These are phyloP conservation scores for Magnusiomyces magnusii DNA, from an alignment of 1,139 yeast species.

Conservation along the genomic window DNA sequence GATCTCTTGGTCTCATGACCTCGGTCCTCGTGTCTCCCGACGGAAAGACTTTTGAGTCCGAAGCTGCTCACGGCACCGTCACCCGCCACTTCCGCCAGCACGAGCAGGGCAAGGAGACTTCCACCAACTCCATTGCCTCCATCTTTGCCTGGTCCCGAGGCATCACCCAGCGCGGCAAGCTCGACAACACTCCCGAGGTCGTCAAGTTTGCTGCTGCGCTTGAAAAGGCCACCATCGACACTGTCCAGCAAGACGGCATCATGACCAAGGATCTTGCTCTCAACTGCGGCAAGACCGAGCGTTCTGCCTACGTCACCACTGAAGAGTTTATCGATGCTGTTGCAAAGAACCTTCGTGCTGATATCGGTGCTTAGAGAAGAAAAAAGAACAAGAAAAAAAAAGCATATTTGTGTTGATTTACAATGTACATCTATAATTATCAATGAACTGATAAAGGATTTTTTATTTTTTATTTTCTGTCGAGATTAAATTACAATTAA, in stretches of 20 bases:
- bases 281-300: slow-evolving; percentile 76
- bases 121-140: slow-evolving; percentile 98
- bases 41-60: slow-evolving; percentile 92
- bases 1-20: slow-evolving; percentile 94
- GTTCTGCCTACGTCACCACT: slow-evolving; percentile 75
- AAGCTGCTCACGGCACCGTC: slow-evolving; percentile 97
- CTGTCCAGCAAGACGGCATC: slow-evolving; percentile 75
- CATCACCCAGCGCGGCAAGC: slow-evolving; percentile 78
- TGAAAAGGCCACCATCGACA: slow-evolving; percentile 77
- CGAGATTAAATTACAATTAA: no score
- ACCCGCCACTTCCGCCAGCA: slow-evolving; percentile 94
- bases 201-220: slow-evolving; percentile 66
- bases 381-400: background rate
- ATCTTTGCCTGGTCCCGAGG: slow-evolving; percentile 98
- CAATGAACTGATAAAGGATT: no score
- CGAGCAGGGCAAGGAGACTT: slow-evolving; percentile 93
- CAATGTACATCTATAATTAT: no score
- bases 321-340: slow-evolving; percentile 89
- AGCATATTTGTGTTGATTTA: no score
- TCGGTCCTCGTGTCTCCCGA: slow-evolving; percentile 91
- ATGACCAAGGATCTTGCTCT: slow-evolving; percentile 96
- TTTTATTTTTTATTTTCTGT: no score
- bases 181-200: slow-evolving; percentile 81
- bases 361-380: slow-evolving; percentile 17
- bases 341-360: slow-evolving; percentile 40